These are phyloP conservation scores for Alternaria metachromatica DNA, from an alignment of 2,329 filamentous ascomycete species.

Conservation along the genomic window DNA sequence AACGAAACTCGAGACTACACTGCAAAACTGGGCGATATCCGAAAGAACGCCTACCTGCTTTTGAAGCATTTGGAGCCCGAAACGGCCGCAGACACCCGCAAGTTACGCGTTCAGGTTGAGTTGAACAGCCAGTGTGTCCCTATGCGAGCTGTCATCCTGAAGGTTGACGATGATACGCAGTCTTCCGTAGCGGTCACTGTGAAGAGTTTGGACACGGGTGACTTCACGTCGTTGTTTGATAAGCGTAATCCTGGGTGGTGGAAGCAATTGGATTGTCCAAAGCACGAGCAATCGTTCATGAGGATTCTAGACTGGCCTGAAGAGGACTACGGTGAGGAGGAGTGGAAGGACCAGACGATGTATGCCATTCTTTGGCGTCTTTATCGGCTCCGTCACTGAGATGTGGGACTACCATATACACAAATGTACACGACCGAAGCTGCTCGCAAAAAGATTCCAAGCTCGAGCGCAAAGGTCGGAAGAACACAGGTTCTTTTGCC, in stretches of 20 bases:
- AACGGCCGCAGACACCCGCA: background rate
- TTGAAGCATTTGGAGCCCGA: background rate
- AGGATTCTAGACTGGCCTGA: no score
- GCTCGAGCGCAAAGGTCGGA: no score
- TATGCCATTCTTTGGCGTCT: background rate
- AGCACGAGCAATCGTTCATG: no score
- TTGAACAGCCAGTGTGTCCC: background rate
- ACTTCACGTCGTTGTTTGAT: rapidly evolving
- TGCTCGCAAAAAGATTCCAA: no score
- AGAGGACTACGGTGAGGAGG: no score
- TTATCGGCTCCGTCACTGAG: background rate
- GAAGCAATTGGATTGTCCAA: background rate
- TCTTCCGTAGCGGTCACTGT: rapidly evolving
- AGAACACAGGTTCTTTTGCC: no score
- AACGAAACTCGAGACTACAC: background rate
- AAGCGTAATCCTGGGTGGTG: background rate
- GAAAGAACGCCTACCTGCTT: background rate
- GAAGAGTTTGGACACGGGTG: background rate
- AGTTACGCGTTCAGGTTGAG: background rate
- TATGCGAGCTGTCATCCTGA: background rate
- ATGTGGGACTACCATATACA: background rate
- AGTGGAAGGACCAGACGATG: background rate
- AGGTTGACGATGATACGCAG: rapidly evolving
- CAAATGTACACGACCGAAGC: no score
- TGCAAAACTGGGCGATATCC: rapidly evolving